Conservation (phyloP, 1,284 basidiomycete genomes). For the Schizophyllum commune region DNA sequence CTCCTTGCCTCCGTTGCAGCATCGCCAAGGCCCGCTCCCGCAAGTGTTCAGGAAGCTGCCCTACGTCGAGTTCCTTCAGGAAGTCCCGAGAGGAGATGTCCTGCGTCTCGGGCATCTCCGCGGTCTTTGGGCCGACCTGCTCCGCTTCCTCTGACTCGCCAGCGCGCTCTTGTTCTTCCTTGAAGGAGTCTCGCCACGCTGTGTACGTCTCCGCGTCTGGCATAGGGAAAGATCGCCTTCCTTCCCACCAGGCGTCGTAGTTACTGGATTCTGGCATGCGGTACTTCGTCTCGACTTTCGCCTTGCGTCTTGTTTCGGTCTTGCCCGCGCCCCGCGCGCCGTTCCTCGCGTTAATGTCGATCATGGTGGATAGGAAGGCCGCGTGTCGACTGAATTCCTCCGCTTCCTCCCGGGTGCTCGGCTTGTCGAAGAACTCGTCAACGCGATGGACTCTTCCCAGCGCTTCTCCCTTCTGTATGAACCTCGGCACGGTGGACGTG, state of each 20-base stretch:
- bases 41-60: constrained; percentile 8
- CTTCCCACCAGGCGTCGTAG: too few relatives aligned
- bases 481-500: constrained; percentile 3
- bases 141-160: background rate
- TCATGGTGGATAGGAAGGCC: background rate
- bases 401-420: background rate
- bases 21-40: constrained; percentile 4
- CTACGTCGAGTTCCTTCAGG: constrained; percentile 9
- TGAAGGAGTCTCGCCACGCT: too few relatives aligned
- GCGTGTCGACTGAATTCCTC: background rate
- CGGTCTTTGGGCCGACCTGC: constrained; percentile 13
- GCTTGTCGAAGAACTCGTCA: background rate
- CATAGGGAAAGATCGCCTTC: too few relatives aligned
- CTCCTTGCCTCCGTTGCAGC: constrained; percentile 8
- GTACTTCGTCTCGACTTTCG: too few relatives aligned
- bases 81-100: constrained; percentile 2
- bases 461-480: constrained; percentile 5
- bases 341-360: background rate
- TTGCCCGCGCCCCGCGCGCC: too few relatives aligned
- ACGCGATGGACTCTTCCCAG: constrained; percentile 4
- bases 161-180: background rate
- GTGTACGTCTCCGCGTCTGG: too few relatives aligned
- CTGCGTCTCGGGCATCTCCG: constrained; percentile 7
- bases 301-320: too few relatives aligned
- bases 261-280: too few relatives aligned